Percentiles rank a stretch among this genome's conserved stretches.
Conservation (phyloP, 108 stramenopile genomes). For the Nitzschia sp. region DNA sequence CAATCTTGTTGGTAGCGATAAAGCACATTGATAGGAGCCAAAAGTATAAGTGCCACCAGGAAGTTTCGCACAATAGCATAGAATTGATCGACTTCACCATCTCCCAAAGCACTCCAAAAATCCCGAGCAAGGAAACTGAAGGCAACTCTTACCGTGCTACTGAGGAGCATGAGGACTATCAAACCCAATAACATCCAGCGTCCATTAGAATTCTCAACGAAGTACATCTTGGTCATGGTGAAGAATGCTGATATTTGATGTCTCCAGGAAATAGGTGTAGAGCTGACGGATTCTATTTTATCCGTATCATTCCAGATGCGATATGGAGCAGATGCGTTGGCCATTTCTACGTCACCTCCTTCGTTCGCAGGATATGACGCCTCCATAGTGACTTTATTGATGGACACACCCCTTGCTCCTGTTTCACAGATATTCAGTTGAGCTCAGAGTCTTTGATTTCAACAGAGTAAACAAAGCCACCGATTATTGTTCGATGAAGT, state of each 20-base stretch:
- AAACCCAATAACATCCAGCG: slow-evolving; percentile 79
- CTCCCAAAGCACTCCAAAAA: slow-evolving; percentile 88
- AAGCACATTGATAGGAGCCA: slow-evolving; percentile 70
- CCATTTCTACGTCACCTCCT: too few relatives aligned
- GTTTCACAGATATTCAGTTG: too few relatives aligned
- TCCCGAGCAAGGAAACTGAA: slow-evolving; percentile 91
- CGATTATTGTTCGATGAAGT: too few relatives aligned
- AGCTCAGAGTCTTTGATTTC: too few relatives aligned
- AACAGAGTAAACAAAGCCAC: too few relatives aligned
- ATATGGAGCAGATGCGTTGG: too few relatives aligned
- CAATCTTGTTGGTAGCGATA: slow-evolving; percentile 57
- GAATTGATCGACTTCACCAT: slow-evolving; percentile 79
- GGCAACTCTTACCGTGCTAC: slow-evolving; percentile 80
- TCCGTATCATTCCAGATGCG: background rate
- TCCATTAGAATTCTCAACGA: slow-evolving; percentile 21
- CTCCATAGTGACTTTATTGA: too few relatives aligned
- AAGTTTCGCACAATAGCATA: slow-evolving; percentile 23
- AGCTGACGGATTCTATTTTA: background rate
- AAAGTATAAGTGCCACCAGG: slow-evolving; percentile 26
- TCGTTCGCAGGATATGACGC: too few relatives aligned
- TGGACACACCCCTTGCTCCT: too few relatives aligned
- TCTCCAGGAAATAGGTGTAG: background rate
- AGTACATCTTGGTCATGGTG: background rate
- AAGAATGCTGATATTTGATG: too few relatives aligned
- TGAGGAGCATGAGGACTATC: slow-evolving; percentile 76